Conservation (phyloP, 768 basidiomycete genomes). For the Termitomyces sp. region DNA sequence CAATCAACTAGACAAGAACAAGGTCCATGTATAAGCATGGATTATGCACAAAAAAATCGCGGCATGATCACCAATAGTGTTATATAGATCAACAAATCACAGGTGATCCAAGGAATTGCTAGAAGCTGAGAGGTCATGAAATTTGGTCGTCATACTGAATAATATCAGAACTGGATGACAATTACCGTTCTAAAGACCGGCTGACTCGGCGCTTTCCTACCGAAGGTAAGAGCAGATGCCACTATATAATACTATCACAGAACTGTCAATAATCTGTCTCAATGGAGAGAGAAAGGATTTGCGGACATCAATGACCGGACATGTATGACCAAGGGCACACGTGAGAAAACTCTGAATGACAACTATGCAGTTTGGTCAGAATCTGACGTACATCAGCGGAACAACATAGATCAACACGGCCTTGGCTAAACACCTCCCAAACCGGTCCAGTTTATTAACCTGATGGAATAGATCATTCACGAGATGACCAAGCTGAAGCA, state of each 20-base stretch:
- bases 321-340: neutral
- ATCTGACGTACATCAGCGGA: slow-evolving; percentile 18
- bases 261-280: neutral
- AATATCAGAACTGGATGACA: neutral
- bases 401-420: slow-evolving; percentile 20
- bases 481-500: slow-evolving; percentile 17
- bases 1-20: neutral
- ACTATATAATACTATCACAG: neutral
- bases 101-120: neutral
- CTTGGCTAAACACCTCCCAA: slow-evolving; percentile 19
- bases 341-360: neutral
- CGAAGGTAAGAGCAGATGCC: neutral
- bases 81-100: neutral
- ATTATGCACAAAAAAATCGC: too few species aligned
- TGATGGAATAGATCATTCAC: slow-evolving; percentile 17
- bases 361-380: neutral
- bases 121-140: neutral
- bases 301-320: neutral
- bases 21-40: neutral
- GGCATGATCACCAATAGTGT: neutral
- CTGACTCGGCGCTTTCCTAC: neutral
- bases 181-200: neutral
- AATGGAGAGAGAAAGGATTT: neutral
- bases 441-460: slow-evolving; percentile 16
- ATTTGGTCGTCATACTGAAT: neutral